phyloP scores from a whole-genome alignment of 805 yeast species.

The Teunomyces barrocoloradensis region DNA sequence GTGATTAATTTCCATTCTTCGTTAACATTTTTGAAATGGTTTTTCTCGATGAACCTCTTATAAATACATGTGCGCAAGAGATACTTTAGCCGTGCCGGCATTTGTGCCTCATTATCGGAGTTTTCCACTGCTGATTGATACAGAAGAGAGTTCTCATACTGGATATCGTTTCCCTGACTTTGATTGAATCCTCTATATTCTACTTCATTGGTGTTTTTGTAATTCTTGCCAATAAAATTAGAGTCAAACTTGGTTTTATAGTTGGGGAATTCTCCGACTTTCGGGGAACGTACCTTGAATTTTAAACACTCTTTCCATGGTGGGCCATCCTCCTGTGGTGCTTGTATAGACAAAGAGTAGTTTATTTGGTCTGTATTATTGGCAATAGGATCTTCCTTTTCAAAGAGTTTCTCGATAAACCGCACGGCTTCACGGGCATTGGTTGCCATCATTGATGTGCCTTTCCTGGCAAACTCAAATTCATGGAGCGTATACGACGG shows the following conservation, averaged over 20 bases:
- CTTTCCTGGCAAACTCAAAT: constrained; percentile 31
- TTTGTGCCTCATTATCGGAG: constrained; percentile 33
- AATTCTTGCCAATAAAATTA: constrained; percentile 15
- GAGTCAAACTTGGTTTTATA: constrained; percentile 35
- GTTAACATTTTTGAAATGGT: constrained; percentile 16
- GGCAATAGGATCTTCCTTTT: constrained; percentile 14
- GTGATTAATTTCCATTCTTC: constrained; percentile 58
- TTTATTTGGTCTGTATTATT: constrained; percentile 9
- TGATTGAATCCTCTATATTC: constrained; percentile 2
- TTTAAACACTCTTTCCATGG: constrained; percentile 48
- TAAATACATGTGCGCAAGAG: constrained; percentile 58
- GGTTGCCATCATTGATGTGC: constrained; percentile 53
- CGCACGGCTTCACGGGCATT: constrained; percentile 64
- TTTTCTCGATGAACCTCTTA: constrained; percentile 46
- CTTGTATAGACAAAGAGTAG: constrained; percentile 32
- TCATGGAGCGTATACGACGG: constrained; percentile 45
- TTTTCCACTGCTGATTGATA: constrained; percentile 23
- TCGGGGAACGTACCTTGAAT: constrained; percentile 47
- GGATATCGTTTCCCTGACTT: constrained; percentile 21
- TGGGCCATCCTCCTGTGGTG: constrained; percentile 46
- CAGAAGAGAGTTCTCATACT: constrained; percentile 26
- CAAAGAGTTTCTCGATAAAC: constrained; percentile 51
- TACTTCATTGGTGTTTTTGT: constrained; percentile 6
- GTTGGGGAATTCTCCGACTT: constrained; percentile 50
- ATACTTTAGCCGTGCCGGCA: constrained; percentile 54